Base-by-base conservation (phyloP, 129 eudicot genomes). In the Tagetes patula region DNA sequence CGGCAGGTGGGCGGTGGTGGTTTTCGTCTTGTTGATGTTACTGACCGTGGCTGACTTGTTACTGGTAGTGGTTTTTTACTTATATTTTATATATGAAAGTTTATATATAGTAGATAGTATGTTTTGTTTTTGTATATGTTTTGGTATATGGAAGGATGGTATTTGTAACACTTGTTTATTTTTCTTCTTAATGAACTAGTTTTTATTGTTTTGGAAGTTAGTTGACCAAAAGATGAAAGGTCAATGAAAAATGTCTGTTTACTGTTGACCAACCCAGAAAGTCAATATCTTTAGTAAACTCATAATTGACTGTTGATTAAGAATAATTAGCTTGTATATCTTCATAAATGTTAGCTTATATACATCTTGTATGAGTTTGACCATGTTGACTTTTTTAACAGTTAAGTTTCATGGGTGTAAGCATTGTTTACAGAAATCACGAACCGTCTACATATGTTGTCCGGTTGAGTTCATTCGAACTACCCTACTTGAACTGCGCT, bases 11-110 rank as follows among this genome's bases (percentile, higher is more conserved):
- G 33, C 45, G 14, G 77, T 50, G 38, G 40, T 67, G 80, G 80
- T 76, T 14, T 46, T 78, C 55, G 66, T 71, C 73, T 66, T 72
- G 82, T 52, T 72, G 69, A 65, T 79, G 82, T 65, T 79, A 65
- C 68, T 65, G 53, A 65, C 78, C 69, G 74, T 31, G 78, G 74
- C 73, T 79, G 82, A 79, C 78, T 79, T 72, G 82, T 79, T 79
- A 79, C 78, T 30, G 27, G 74, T 79, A 79, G 78, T 12, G 53
- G 50, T 55, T 72, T 37, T 71, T 59, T 59, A 33, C 65, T 33
- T 61, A 0, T 61, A 61, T 34, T 5, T 61, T 61, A 33, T 1
- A 59, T 78, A 72, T 71, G 78, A 66, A 65, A 72, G 82, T 71
- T 78, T 72, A 63, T 49, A 53, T 1, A 72, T 79, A 79, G 82